These are phyloP conservation scores for Tetradesmus lagerheimii DNA, from an alignment of 139 green algal species.

Conservation along the genomic window DNA sequence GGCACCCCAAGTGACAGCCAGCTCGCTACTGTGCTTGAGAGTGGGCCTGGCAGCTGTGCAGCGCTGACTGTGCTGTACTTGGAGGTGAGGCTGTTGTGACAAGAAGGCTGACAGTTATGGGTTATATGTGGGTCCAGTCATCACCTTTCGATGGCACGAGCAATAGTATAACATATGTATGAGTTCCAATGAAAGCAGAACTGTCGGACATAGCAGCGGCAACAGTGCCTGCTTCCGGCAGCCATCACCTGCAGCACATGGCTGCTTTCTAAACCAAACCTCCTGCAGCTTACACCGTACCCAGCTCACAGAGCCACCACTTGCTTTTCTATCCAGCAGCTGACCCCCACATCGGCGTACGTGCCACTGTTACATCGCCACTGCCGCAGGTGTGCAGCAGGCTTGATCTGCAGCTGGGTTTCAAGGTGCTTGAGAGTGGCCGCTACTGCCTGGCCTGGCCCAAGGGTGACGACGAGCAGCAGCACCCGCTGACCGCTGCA, in stretches of 20 bases:
- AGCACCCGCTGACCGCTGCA: neutral
- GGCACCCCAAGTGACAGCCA: conserved; percentile 65
- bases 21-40: conserved; percentile 67
- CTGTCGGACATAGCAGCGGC: too few relatives aligned
- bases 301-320: neutral
- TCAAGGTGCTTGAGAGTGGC: conserved; percentile 51
- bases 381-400: conserved; percentile 59
- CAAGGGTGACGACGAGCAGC: neutral
- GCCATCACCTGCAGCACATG: too few relatives aligned
- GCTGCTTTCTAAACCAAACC: too few relatives aligned
- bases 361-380: neutral
- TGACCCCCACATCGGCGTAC: neutral
- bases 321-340: too few relatives aligned
- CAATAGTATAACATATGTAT: too few relatives aligned
- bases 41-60: conserved; percentile 59
- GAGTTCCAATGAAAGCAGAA: too few relatives aligned
- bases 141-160: neutral
- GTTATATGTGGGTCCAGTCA: neutral
- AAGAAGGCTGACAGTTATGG: neutral
- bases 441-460: conserved; percentile 38
- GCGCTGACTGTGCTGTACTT: conserved; percentile 75
- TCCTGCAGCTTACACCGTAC: neutral
- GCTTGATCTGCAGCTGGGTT: conserved; percentile 60
- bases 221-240: too few relatives aligned
- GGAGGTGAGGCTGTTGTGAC: conserved; percentile 54